Conservation (phyloP, 306 rosid genomes). For the Vigna unguiculata region DNA sequence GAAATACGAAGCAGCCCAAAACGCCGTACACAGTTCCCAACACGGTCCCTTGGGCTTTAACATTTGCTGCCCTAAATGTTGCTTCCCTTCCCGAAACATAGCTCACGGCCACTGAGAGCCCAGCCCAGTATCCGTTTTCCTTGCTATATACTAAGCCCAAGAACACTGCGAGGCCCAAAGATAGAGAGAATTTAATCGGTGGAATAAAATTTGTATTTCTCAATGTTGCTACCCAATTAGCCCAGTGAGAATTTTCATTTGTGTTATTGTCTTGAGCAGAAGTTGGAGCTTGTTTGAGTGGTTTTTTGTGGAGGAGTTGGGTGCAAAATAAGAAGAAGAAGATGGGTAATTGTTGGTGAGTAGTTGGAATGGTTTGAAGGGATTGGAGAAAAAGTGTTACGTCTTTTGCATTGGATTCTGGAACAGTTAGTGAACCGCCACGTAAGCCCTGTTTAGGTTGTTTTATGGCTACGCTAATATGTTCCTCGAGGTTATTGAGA, state of each 20-base stretch:
- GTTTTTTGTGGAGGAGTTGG: conserved; percentile 51
- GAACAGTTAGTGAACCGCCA: conserved; percentile 51
- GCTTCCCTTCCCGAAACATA: conserved; percentile 63
- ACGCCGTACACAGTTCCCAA: conserved; percentile 74
- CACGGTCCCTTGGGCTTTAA: conserved; percentile 74
- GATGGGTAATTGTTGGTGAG: conserved; percentile 53
- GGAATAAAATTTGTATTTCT: conserved; percentile 44
- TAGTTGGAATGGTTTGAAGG: conserved; percentile 55
- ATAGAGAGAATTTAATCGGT: conserved; percentile 59
- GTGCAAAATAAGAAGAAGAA: conserved; percentile 71
- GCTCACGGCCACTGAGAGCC: conserved; percentile 71
- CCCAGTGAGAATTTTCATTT: background rate
- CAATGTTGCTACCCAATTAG: conserved; percentile 30
- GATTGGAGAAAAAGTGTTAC: conserved; percentile 52
- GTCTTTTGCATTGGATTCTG: conserved; percentile 53
- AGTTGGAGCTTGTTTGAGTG: background rate
- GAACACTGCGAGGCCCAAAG: conserved; percentile 67
- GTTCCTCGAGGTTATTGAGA: conserved; percentile 52
- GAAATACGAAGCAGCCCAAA: conserved; percentile 62
- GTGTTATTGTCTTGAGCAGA: background rate
- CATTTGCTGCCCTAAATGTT: conserved; percentile 64
- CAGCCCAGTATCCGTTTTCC: conserved; percentile 67
- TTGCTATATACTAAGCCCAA: conserved; percentile 67
- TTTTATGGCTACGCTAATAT: conserved; percentile 42
- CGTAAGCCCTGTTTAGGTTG: conserved; percentile 38